These are phyloP conservation scores for Suillus tomentosus DNA, from an alignment of 768 basidiomycete genomes.

Conservation along the genomic window DNA sequence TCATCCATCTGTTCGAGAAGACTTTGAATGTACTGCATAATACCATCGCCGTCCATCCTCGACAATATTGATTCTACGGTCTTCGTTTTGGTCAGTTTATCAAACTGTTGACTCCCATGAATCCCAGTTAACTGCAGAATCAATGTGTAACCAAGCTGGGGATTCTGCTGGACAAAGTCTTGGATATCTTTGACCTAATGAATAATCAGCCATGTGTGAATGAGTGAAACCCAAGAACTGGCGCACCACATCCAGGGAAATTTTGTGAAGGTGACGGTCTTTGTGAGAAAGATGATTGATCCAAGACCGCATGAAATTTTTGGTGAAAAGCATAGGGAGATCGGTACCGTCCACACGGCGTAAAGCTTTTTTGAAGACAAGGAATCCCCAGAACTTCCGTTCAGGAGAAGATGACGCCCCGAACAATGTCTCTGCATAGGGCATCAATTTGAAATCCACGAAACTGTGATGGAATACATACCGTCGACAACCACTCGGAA, in stretches of 20 bases:
- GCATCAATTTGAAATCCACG: background rate
- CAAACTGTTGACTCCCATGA: constrained; percentile 86
- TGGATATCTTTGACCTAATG: constrained; percentile 75
- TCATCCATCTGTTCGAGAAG: constrained; percentile 65
- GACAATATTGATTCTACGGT: constrained; percentile 84
- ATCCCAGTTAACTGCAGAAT: constrained; percentile 83
- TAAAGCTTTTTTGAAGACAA: constrained; percentile 81
- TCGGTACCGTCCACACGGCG: constrained; percentile 62
- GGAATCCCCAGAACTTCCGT: constrained; percentile 96
- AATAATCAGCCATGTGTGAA: constrained; percentile 4
- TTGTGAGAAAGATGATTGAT: constrained; percentile 90
- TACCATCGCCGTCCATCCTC: constrained; percentile 71
- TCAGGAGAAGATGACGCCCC: constrained; percentile 80
- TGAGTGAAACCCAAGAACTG: background rate
- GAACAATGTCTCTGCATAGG: constrained; percentile 76
- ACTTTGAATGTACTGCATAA: constrained; percentile 74
- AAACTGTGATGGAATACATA: constrained; percentile 35
- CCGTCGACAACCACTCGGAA: constrained; percentile 91
- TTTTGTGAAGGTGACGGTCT: constrained; percentile 89
- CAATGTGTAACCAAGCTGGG: constrained; percentile 80
- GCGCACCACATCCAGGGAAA: constrained; percentile 79
- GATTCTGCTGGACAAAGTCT: constrained; percentile 69
- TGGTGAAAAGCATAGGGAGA: constrained; percentile 87
- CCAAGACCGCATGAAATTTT: constrained; percentile 96
- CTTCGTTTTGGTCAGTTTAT: constrained; percentile 89